Evolutionary conservation across 306 rosid genomes (phyloP).

Genomic region (Aeschynomene evenia): DNA sequence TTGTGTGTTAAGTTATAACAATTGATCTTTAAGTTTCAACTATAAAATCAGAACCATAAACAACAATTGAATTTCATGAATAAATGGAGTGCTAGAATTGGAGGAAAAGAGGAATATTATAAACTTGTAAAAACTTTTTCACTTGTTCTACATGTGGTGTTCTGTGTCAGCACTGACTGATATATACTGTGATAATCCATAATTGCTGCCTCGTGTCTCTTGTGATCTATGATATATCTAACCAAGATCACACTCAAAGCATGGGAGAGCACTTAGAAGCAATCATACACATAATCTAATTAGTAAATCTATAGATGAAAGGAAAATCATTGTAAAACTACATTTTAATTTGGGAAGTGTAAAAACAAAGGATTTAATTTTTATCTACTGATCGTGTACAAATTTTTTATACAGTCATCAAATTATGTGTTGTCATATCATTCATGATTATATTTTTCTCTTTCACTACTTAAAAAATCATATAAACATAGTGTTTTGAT

Average conservation of each 20-base stretch:
- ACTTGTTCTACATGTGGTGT: slow-evolving; percentile 31
- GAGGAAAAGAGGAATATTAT: background rate
- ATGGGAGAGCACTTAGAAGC: slow-evolving; percentile 38
- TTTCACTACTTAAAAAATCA: too few species aligned
- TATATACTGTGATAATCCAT: slow-evolving; percentile 33
- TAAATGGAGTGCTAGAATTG: too few species aligned
- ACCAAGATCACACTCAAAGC: slow-evolving; percentile 26
- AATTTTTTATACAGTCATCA: too few species aligned
- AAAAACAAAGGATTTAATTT: too few species aligned
- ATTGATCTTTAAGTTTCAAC: too few species aligned
- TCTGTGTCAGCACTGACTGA: slow-evolving; percentile 1
- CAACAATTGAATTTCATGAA: too few species aligned
- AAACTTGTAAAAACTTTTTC: background rate
- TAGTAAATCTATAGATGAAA: slow-evolving; percentile 14
- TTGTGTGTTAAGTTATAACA: too few species aligned
- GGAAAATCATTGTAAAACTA: slow-evolving; percentile 10
- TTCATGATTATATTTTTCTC: too few species aligned
- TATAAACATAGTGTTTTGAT: background rate
- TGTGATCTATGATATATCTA: too few species aligned
- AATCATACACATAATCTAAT: slow-evolving; percentile 24
- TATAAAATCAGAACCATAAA: too few species aligned
- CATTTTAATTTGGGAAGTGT: background rate
- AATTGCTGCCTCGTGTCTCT: slow-evolving; percentile 64
- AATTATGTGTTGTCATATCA: too few species aligned
- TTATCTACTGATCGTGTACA: too few species aligned